Base-by-base conservation (phyloP, 1,284 basidiomycete species). In the Leccinum subrobustum region DNA sequence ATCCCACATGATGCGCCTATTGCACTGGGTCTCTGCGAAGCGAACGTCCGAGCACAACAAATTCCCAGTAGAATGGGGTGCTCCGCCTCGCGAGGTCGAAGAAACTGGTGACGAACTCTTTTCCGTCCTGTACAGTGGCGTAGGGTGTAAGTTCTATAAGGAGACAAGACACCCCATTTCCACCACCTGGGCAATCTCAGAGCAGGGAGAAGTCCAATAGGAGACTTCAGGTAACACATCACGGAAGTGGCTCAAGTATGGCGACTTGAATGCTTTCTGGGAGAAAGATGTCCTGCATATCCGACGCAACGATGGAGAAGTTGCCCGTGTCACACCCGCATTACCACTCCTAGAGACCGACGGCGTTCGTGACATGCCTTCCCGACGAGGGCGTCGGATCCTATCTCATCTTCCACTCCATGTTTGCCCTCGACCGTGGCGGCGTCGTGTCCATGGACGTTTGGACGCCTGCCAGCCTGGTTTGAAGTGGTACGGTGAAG, bases 71-170 rank as follows among this genome's bases (percentile, higher is more conserved):
- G 64, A 61, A 52, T 81, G 78, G 78, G 79, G 78, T 4, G 44
- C 68, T 3, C 73, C 74, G 12, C 78, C 76, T 5, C 64, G 53
- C 50, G 52, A 61, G 25, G 57, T 59, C 3, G 50, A 58, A 12
- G 59, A 63, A n/a, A 57, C 68, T 11, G 67, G 73, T 4, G 65
- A 77, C 58, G 78, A 70, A 2, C 64, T 67, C 3, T 83, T 85
- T 63, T 86, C 84, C 2, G 80, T 79, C 12, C 73, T 89, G 3
- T 89, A 83, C 73, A 88, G 86, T 67, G 86, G 86, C 64, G 75
- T 89, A 23, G 23, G 23, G 23, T 23, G 23, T 23, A 23, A 23
- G 23, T 23, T 23, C 23, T 23, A 23, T 3, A 23, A 23, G 3
- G 23, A 76, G 16, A 74, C 78, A 6, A 69, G 69, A 6, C 74